Conservation (phyloP, 768 basidiomycete species). For the Podaxis sp. region DNA sequence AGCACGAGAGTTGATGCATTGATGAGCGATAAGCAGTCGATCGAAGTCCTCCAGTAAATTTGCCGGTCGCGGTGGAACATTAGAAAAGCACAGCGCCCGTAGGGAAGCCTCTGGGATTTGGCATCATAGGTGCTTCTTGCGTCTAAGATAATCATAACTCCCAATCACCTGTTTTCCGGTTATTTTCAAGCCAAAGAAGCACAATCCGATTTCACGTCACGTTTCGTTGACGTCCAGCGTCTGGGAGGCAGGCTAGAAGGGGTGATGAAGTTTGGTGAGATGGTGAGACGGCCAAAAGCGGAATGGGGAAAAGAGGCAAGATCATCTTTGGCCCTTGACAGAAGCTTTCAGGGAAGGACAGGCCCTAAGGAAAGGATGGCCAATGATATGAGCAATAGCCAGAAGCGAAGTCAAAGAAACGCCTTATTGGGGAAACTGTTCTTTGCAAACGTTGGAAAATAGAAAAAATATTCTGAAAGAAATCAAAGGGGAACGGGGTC, state of each 20-base stretch:
- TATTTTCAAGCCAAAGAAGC: background rate
- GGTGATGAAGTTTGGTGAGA: background rate
- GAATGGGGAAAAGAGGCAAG: background rate
- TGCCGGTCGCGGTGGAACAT: conserved; percentile 10
- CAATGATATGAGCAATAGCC: background rate
- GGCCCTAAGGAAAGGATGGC: background rate
- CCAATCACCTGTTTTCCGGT: conserved; percentile 3
- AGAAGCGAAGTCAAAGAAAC: background rate
- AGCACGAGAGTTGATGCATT: background rate
- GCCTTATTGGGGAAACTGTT: background rate
- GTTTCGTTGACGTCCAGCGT: conserved; percentile 5
- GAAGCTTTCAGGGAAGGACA: conserved; percentile 3
- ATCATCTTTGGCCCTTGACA: background rate
- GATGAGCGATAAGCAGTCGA: background rate
- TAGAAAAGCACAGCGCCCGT: conserved; percentile 11
- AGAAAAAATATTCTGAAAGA: background rate
- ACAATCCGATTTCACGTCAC: background rate
- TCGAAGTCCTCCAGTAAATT: background rate
- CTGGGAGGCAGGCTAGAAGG: conserved; percentile 9
- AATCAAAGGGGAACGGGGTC: background rate
- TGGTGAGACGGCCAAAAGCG: background rate
- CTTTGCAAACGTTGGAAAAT: background rate
- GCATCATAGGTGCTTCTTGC: background rate
- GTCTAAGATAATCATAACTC: background rate
- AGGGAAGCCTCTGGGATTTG: background rate